Conservation (phyloP, 2,329 filamentous ascomycete species). For the Akanthomyces uredinophilus region DNA sequence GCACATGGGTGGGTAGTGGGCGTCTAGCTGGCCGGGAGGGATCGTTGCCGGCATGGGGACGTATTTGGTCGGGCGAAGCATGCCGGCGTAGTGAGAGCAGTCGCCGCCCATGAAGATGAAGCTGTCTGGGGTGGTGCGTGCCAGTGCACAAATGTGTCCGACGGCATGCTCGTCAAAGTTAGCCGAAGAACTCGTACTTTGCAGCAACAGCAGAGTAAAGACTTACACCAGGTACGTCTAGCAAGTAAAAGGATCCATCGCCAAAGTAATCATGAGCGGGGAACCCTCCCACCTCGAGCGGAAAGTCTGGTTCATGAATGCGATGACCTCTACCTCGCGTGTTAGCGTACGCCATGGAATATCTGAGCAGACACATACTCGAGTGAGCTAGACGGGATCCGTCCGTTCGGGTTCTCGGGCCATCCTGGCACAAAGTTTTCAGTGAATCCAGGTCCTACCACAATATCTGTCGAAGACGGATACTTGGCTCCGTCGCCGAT, state of each 20-base stretch:
- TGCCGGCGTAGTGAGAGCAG: conserved; percentile 35
- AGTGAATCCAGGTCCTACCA: conserved; percentile 50
- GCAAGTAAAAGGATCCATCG: conserved; percentile 37
- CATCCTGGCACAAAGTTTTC: conserved; percentile 41
- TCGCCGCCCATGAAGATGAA: conserved; percentile 41
- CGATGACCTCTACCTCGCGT: conserved; percentile 19
- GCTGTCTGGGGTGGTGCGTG: conserved; percentile 32
- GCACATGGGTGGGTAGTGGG: background rate
- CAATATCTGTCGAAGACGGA: conserved; percentile 37
- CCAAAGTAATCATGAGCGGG: conserved; percentile 37
- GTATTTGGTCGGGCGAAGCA: conserved; percentile 31
- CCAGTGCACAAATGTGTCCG: conserved; percentile 38
- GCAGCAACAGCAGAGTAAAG: background rate
- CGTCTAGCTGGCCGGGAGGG: conserved; percentile 7
- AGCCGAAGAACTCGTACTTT: background rate
- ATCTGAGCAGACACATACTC: conserved; percentile 16
- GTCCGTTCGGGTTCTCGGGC: conserved; percentile 33
- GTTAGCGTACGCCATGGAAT: background rate
- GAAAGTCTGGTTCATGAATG: conserved; percentile 25
- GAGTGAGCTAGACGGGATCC: conserved; percentile 32
- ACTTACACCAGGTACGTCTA: conserved; percentile 33
- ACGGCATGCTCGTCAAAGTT: conserved; percentile 26
- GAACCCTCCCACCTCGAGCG: conserved; percentile 31
- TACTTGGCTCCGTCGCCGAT: conserved; percentile 46
- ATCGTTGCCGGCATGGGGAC: conserved; percentile 29